Base-by-base conservation (phyloP, 176 grass and related monocot species). In the Lolium perenne region DNA sequence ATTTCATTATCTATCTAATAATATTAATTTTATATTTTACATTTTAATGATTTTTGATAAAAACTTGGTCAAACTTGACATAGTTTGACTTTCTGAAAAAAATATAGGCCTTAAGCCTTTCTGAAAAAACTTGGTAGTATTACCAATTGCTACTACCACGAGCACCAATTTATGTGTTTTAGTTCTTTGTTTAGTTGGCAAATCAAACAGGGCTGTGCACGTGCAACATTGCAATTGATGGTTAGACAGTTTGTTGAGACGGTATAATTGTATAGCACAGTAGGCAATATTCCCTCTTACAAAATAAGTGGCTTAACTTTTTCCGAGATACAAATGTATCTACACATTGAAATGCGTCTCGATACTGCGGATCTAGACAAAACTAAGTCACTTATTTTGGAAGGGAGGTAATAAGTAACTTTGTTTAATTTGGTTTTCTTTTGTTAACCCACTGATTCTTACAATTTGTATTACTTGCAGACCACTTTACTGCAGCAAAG, bases 401-500 rank as follows among this genome's bases (percentile, higher is more conserved):
- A 29, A 29, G 26, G 26, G 26, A 29, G 26, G 26, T 29, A 29
- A 29, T 29, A 29, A 41, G 53, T 68, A 55, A 68, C 53, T 54
- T 45, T 79, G 2, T 76, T 43, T 67, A 54, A 68, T 79, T 83
- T 74, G 46, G 26, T 29, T 29, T 29, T 29, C 26, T 29, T 29
- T 29, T 29, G 26, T 74, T 75, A 82, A 54, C 38, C 67, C 71
- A 17, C 43, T 85, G 63, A 25, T 67, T 55, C 40, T 84, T 82
- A 54, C 23, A 16, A 72, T 23, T 26, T 85, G 80, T 65, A 77
- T 87, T 71, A 71, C 73, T 77, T 91, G 56, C 87, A 99, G 94
- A 49, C 92, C 92, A n/a, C 88, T 99, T 85, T 77, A 91, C 46
- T 96, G 97, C 85, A 99, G 92, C 81, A 99, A 94, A 92, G 97